Evolutionary conservation across 2,329 filamentous ascomycete genomes (phyloP).

Genomic region (Plenodomus tracheiphilus): DNA sequence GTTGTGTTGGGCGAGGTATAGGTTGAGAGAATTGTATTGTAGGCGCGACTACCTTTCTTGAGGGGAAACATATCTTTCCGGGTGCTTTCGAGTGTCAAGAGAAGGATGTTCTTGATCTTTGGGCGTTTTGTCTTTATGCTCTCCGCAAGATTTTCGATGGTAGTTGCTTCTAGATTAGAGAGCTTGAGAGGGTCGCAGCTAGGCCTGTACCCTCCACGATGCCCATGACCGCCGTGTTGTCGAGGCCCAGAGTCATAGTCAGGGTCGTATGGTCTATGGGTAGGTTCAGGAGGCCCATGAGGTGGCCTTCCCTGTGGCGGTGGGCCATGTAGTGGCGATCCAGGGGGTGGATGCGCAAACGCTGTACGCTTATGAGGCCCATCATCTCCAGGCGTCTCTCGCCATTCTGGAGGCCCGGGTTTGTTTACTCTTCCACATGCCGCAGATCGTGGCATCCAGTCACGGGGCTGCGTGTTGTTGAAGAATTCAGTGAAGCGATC

Average conservation of each 20-base stretch:
- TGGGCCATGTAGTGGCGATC: not conserved
- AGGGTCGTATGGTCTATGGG: not conserved
- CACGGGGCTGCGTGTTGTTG: slow-evolving; percentile 6
- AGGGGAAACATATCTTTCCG: slow-evolving; percentile 20
- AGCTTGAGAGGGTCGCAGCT: slow-evolving; percentile 15
- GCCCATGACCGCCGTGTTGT: slow-evolving; percentile 1
- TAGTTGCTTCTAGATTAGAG: slow-evolving; percentile 15
- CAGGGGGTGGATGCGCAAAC: not conserved
- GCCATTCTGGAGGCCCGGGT: slow-evolving; percentile 15
- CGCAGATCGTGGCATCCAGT: slow-evolving; percentile 13
- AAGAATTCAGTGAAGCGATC: slow-evolving; percentile 16
- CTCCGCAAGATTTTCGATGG: slow-evolving; percentile 2
- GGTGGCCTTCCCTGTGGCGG: no score
- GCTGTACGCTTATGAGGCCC: not conserved
- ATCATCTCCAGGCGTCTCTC: slow-evolving; percentile 2
- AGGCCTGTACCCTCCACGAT: slow-evolving; percentile 6
- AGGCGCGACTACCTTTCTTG: slow-evolving; percentile 15
- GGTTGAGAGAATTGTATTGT: slow-evolving; percentile 12
- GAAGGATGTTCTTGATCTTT: slow-evolving; percentile 16
- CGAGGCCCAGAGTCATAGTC: not conserved
- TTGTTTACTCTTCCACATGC: slow-evolving; percentile 12
- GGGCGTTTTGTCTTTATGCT: slow-evolving; percentile 8
- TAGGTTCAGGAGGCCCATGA: not conserved
- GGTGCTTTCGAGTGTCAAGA: slow-evolving; percentile 20
- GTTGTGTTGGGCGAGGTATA: slow-evolving; percentile 9